These are phyloP conservation scores for Aspergillus hiratsukae DNA, from an alignment of 2,329 filamentous ascomycete species.

Conservation along the genomic window DNA sequence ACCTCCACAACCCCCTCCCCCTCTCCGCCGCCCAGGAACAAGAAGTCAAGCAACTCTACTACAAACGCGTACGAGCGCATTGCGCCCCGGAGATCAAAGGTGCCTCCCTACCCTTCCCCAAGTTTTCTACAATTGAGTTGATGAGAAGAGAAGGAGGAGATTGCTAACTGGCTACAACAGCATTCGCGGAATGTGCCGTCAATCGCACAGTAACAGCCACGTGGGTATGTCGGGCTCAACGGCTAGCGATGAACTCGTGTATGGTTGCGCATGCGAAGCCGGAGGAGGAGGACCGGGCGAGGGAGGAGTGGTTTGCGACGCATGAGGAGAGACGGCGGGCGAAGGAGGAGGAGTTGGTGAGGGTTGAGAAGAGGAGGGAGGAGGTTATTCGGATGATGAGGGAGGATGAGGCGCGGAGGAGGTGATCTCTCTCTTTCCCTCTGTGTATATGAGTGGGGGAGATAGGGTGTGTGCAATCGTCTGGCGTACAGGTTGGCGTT, in stretches of 20 bases:
- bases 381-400: constrained; percentile 41
- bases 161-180: constrained; percentile 51
- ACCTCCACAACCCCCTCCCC: constrained; percentile 69
- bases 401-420: constrained; percentile 30
- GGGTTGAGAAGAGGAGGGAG: constrained; percentile 36
- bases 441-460: too few species aligned
- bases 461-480: too few species aligned
- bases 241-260: constrained; percentile 86
- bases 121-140: background rate
- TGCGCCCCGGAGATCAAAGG: constrained; percentile 78
- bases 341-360: constrained; percentile 57
- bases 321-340: constrained; percentile 66
- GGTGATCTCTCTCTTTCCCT: background rate
- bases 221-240: constrained; percentile 75
- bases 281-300: constrained; percentile 77
- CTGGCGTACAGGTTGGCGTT: background rate
- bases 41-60: constrained; percentile 75
- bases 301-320: constrained; percentile 87
- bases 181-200: constrained; percentile 85
- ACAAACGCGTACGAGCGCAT: constrained; percentile 69
- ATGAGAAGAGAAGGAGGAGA: background rate
- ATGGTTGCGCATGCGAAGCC: constrained; percentile 85
- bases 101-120: constrained; percentile 28
- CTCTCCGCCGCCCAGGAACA: constrained; percentile 76
- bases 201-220: constrained; percentile 82